Evolutionary conservation across 192 early-diverging fungal genomes (phyloP).

Genomic region (Coemansia sp.): DNA sequence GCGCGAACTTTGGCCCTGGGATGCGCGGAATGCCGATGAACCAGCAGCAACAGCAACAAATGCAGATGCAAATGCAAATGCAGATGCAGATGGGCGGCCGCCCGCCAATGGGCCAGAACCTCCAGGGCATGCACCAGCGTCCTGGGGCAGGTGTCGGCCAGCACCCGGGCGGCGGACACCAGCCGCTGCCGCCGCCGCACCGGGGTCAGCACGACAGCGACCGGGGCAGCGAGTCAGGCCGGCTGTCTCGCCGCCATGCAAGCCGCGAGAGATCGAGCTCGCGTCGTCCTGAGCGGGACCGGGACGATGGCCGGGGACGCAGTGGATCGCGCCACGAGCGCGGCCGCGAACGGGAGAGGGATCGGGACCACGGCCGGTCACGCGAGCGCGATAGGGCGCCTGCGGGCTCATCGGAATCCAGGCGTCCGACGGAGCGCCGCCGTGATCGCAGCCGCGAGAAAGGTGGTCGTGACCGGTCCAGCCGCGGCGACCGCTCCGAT

Average conservation of each 20-base stretch:
- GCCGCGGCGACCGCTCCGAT: constrained; percentile 17
- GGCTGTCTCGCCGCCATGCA: constrained; percentile 16
- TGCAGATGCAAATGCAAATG: constrained; percentile 43
- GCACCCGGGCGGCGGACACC: constrained; percentile 6
- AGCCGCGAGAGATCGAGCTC: constrained; percentile 24
- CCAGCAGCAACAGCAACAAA: constrained; percentile 18
- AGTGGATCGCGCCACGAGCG: constrained; percentile 27
- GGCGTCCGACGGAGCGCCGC: constrained; percentile 23
- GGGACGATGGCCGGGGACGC: constrained; percentile 6
- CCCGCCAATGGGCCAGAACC: constrained; percentile 19
- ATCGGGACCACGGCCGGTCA: constrained; percentile 5
- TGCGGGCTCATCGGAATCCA: constrained; percentile 5
- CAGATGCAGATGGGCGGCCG: constrained; percentile 38
- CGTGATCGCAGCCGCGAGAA: constrained; percentile 23
- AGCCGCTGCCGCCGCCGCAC: neutral
- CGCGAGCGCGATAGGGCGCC: constrained; percentile 12
- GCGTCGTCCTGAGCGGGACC: constrained; percentile 17
- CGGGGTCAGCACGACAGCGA: constrained; percentile 24
- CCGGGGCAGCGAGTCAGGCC: constrained; percentile 27
- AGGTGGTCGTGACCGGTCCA: constrained; percentile 9
- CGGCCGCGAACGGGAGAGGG: constrained; percentile 3
- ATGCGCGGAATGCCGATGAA: constrained; percentile 39
- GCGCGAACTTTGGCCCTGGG: constrained; percentile 13
- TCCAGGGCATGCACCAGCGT: constrained; percentile 16
- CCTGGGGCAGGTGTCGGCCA: constrained; percentile 5